Base-by-base conservation (phyloP, 2,329 filamentous ascomycete genomes). In the Camptophora hylomeconis region DNA sequence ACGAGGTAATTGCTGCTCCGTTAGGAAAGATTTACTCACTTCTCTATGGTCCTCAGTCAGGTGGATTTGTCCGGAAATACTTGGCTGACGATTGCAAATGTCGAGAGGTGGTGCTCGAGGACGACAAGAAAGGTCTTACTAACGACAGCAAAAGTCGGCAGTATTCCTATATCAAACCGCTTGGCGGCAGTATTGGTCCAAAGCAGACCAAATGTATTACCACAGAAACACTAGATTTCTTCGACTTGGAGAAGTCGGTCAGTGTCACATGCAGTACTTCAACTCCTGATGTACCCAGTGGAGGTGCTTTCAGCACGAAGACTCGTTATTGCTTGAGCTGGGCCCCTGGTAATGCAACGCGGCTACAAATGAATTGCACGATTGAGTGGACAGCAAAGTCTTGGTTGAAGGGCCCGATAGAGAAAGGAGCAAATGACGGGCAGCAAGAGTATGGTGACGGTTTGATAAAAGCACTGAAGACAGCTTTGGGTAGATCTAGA, bases 331-430 rank as follows among this genome's bases (percentile, higher is more conserved):
- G 92, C 48, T 65, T 98, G 13, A 81, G 81, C 28, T 98, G 89
- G 89, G 84, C 76, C 3, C 75, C 89, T 28, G 77, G 75, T 38
- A 93, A 93, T 46, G 63, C 73, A 20, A 98, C 92, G 1, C 71
- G 84, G 16, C 60, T 98, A 17, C 73, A 89, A 37, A 78, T 87
- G 58, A 94, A 78, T 42, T 94, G 83, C 52, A 78, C 75, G 2
- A 80, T 94, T 23, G 92, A 98, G 49, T 98, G 92, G 92, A 77
- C 78, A 3, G 86, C 86, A 45, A 98, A 95, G 65, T 94, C 86
- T 60, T 98, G 89, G 89, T 61, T 98, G 24, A 94, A 89, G 61
- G 84, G 80, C 38, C 81, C 89, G 2, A 98, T 98, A 44, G 89
- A 98, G 52, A 94, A 93, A 53, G 87, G 83, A 35, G 83, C 86